phyloP scores from a whole-genome alignment of 2,329 filamentous ascomycete species.

The Cladosporium sp. region DNA sequence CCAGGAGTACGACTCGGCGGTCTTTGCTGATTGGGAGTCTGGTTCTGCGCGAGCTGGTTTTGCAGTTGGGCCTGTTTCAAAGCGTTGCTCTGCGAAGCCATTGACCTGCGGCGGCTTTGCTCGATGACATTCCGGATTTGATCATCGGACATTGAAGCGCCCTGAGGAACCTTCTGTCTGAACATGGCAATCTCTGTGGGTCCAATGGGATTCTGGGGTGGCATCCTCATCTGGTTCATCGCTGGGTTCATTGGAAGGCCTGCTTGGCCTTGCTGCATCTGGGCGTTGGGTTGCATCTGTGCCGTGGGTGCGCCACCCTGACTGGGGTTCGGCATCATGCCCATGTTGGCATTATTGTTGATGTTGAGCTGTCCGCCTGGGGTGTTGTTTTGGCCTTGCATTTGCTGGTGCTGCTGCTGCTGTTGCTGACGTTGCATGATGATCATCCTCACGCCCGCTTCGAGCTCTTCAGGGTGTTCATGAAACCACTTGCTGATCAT shows the following conservation, averaged over 20 bases:
- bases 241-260: conserved; percentile 24
- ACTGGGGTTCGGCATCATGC: conserved; percentile 1
- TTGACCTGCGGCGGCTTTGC: conserved; percentile 6
- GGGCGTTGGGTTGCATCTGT: conserved; percentile 12
- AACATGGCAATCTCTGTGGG: conserved; percentile 38
- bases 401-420: conserved; percentile 27
- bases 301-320: conserved; percentile 10
- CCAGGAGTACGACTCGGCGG: conserved; percentile 2
- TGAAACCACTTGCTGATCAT: conserved; percentile 24
- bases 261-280: conserved; percentile 36
- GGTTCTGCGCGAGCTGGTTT: conserved; percentile 9
- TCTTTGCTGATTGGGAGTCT: neutral
- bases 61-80: conserved; percentile 15
- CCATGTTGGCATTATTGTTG: neutral
- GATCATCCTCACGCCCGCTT: conserved; percentile 23
- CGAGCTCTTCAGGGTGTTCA: conserved; percentile 20
- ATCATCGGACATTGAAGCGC: conserved; percentile 35
- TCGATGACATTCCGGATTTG: conserved; percentile 34
- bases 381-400: conserved; percentile 13
- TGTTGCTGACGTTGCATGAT: conserved; percentile 15
- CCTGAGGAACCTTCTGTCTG: conserved; percentile 31
- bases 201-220: conserved; percentile 26
- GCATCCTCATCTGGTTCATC: conserved; percentile 8
- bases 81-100: conserved; percentile 2
- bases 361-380: neutral